phyloP scores from a whole-genome alignment of 495 filamentous ascomycete species.

The Trichoderma orchidacearum region DNA sequence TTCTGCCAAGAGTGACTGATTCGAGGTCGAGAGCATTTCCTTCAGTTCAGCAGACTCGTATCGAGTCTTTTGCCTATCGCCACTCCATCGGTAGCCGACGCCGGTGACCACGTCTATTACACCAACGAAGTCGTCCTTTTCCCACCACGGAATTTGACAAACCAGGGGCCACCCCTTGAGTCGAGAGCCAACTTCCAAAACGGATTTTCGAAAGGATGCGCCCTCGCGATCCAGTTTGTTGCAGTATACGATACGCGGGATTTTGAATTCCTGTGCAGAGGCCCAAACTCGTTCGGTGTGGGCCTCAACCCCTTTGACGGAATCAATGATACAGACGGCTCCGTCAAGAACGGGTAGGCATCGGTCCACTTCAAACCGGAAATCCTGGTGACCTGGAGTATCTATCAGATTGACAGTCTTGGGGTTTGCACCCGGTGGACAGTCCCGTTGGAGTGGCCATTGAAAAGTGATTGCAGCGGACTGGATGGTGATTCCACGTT shows the following conservation, averaged over 20 bases:
- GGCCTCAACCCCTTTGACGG: conserved; percentile 93
- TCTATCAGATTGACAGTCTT: conserved; percentile 82
- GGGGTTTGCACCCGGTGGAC: conserved; percentile 21
- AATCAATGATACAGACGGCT: conserved; percentile 89
- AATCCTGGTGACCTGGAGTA: conserved; percentile 95
- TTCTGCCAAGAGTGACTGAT: conserved; percentile 46
- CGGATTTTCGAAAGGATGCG: conserved; percentile 74
- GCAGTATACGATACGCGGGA: conserved; percentile 77
- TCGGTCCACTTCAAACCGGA: conserved; percentile 93
- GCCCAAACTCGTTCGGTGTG: conserved; percentile 97
- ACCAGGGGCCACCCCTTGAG: conserved; percentile 77
- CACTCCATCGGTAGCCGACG: conserved; percentile 43
- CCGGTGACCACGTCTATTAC: conserved; percentile 66
- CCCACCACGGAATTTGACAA: conserved; percentile 92
- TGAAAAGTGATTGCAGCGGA: conserved; percentile 92
- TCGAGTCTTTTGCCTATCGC: conserved; percentile 27
- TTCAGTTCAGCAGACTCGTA: conserved; percentile 11
- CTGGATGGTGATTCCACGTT: conserved; percentile 94
- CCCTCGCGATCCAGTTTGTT: conserved; percentile 97
- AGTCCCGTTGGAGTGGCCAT: conserved; percentile 42
- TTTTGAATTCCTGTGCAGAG: conserved; percentile 72
- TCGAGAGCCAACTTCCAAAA: conserved; percentile 69
- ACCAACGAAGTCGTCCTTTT: conserved; percentile 61
- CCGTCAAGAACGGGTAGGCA: conserved; percentile 90
- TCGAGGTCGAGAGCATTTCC: conserved; percentile 15